phyloP scores from a whole-genome alignment of 2,329 filamentous ascomycete genomes.

The Drechslera avenae region DNA sequence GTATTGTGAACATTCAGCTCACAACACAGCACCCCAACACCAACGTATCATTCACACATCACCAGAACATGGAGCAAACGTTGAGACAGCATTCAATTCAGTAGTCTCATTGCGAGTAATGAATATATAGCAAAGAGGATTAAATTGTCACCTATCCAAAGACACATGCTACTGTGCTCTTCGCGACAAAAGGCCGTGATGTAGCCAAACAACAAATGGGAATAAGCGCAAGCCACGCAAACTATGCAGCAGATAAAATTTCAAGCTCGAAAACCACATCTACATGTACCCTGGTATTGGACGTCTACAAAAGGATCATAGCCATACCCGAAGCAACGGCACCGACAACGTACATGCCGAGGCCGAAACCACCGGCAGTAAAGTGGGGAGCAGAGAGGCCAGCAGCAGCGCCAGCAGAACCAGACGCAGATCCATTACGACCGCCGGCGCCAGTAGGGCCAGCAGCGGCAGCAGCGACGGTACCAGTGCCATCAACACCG shows the following conservation, averaged over 20 bases:
- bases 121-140: background rate
- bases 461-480: conserved; percentile 52
- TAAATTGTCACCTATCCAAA: conserved; percentile 2
- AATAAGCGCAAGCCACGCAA: conserved; percentile 19
- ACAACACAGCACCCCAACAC: too few species aligned
- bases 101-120: too few species aligned
- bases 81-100: too few species aligned
- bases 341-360: conserved; percentile 57
- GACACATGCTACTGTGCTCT: background rate
- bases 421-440: conserved; percentile 21
- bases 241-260: conserved; percentile 1
- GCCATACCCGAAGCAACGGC: conserved; percentile 59
- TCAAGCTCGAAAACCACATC: background rate
- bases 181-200: background rate
- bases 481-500: conserved; percentile 64
- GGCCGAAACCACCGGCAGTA: conserved; percentile 53
- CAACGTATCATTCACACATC: too few species aligned
- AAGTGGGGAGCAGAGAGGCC: conserved; percentile 53
- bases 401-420: conserved; percentile 45
- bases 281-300: background rate
- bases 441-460: conserved; percentile 10
- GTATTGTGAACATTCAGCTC: background rate
- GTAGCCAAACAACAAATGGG: conserved; percentile 6
- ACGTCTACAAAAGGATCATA: conserved; percentile 59
- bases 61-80: too few species aligned